These are phyloP conservation scores for Russula virescens DNA, from an alignment of 768 basidiomycete genomes.

Conservation along the genomic window DNA sequence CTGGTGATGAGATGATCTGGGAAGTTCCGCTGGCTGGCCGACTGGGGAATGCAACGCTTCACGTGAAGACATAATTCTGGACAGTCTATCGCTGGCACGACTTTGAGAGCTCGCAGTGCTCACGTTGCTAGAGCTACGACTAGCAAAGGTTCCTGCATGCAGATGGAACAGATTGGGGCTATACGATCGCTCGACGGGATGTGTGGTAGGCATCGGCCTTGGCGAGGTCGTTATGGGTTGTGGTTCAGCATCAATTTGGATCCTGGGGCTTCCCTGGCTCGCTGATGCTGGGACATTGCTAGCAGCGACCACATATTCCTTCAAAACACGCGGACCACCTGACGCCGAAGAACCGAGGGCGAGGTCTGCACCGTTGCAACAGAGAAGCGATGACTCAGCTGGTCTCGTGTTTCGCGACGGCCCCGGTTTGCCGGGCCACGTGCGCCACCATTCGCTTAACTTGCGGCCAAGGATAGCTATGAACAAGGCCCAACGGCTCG, in stretches of 20 bases:
- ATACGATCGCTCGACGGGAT: neutral
- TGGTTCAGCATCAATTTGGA: neutral
- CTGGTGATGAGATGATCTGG: constrained; percentile 3
- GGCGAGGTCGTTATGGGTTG: neutral
- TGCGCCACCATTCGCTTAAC: neutral
- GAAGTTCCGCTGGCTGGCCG: neutral
- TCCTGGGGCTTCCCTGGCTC: neutral
- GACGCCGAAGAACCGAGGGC: no score
- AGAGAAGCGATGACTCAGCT: no score
- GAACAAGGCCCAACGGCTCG: neutral
- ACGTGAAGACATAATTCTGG: neutral
- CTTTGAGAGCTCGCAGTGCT: neutral
- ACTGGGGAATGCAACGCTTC: neutral
- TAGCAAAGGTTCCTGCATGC: no score
- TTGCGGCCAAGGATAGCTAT: constrained; percentile 3
- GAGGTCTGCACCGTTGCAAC: no score
- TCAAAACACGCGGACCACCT: no score
- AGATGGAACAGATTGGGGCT: neutral
- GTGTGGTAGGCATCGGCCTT: neutral
- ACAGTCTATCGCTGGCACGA: constrained; percentile 8
- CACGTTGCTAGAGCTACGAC: neutral
- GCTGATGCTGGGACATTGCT: constrained; percentile 8
- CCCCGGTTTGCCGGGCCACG: no score
- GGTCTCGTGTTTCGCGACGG: no score
- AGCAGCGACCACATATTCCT: neutral